A percentile compares a stretch with the other conserved stretches of the same genome.
Conservation (phyloP, 2,329 filamentous ascomycete species). For the Penicillium sp. region DNA sequence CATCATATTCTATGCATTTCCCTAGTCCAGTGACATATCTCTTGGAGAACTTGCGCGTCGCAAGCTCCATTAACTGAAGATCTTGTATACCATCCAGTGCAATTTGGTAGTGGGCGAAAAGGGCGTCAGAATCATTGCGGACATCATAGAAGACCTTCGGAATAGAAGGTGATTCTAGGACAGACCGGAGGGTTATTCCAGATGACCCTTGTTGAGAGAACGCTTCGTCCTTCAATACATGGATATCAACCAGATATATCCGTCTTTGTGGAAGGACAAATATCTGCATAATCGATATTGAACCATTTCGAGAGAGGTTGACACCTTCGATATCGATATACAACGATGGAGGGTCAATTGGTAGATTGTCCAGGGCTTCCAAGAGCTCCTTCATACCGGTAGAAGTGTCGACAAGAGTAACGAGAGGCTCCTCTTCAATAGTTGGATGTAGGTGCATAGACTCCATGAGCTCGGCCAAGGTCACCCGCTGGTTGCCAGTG, state of each 20-base stretch:
- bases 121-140: slow-evolving; percentile 58
- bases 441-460: not conserved
- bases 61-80: slow-evolving; percentile 59
- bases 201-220: slow-evolving; percentile 33
- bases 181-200: slow-evolving; percentile 34
- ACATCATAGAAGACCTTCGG: slow-evolving; percentile 61
- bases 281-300: slow-evolving; percentile 49
- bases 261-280: slow-evolving; percentile 30
- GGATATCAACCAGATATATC: slow-evolving; percentile 50
- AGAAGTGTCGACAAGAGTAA: not conserved
- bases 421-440: not conserved
- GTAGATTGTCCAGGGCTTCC: not conserved
- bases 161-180: slow-evolving; percentile 48
- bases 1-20: slow-evolving; percentile 39
- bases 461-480: not conserved
- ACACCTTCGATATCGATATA: slow-evolving; percentile 51
- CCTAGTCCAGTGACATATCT: slow-evolving; percentile 36
- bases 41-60: slow-evolving; percentile 25
- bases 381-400: not conserved
- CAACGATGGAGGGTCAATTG: not conserved
- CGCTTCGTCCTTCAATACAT: slow-evolving; percentile 34
- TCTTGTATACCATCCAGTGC: slow-evolving; percentile 49
- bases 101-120: slow-evolving; percentile 51
- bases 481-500: not conserved
- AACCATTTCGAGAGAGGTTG: slow-evolving; percentile 45